Evolutionary conservation across 257 asterid species (phyloP), one percentile per base, ranked within the genome.

Genomic region (Jacaranda copaia): DNA sequence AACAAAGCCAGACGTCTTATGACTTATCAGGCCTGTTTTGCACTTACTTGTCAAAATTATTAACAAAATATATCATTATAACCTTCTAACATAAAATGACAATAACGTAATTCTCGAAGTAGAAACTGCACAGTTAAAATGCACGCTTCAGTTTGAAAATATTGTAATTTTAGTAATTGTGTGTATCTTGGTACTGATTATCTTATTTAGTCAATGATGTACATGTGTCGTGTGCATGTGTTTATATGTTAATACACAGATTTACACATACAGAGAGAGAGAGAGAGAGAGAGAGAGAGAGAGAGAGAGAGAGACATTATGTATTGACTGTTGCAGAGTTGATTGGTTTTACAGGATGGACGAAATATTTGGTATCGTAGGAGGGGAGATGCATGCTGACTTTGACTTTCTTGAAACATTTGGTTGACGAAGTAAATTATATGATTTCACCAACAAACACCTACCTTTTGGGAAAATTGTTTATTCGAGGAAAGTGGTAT

Each of bases 351-450:
- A 70, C 84, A 92, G 94, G 90, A 75, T 94, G 77, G 92, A 85
- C 5, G 97, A 89, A 71, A 79, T 90, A 79, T 73, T 90, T 76
- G 86, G 80, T 48, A 69, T 72, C 8, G 96, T 84, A 9, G 89
- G 94, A 74, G 87, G 82, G 70, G 98, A 92, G 73, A 87, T 94
- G 92, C 90, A 43, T 13, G 32, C 32, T 25, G 32, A 25, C 32
- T 82, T 88, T n/a, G 81, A 72, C 77, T 90, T 82, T 74, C 87
- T 63, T 81, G 88, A 85, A 66, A 68, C 77, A 38, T 48, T 32
- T 14, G 35, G 80, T 68, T 42, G 79, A 79, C 68, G 52, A 61
- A 62, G 72, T 57, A 8, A 32, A 45, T 51, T 25, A 15, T 59
- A 11, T 10, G 43, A 12, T 48, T 55, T 48, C 42, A 39, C 60